Percentiles rank a stretch among this genome's conserved stretches.
phyloP scores from a whole-genome alignment of 495 filamentous ascomycete species.

The Penicillium diatomitis region DNA sequence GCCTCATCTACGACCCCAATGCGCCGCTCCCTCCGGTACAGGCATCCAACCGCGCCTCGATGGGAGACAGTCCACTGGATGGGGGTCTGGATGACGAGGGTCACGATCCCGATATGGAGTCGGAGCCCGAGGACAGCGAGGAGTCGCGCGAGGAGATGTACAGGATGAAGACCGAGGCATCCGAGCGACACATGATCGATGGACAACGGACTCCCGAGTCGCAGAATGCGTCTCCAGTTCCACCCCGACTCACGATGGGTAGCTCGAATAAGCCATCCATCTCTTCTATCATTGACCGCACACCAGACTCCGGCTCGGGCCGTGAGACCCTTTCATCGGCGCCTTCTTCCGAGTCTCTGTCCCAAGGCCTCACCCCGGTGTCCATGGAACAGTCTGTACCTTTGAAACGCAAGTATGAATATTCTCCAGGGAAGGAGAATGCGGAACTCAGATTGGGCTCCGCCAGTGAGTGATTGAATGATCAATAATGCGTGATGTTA shows the following conservation, averaged over 20 bases:
- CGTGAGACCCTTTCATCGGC: slow-evolving; percentile 18
- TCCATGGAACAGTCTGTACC: slow-evolving; percentile 17
- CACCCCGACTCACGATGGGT: slow-evolving; percentile 13
- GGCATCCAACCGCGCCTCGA: slow-evolving; percentile 27
- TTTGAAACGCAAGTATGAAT: slow-evolving; percentile 22
- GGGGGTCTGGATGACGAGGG: slow-evolving; percentile 24
- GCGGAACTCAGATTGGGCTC: slow-evolving; percentile 19
- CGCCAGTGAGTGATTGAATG: slow-evolving; percentile 1
- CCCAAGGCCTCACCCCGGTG: slow-evolving; percentile 6
- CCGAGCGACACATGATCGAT: slow-evolving; percentile 17
- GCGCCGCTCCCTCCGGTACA: slow-evolving; percentile 33
- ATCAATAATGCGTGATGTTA: neutral
- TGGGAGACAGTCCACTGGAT: slow-evolving; percentile 30
- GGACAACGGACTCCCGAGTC: slow-evolving; percentile 2
- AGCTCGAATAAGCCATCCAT: slow-evolving; percentile 37
- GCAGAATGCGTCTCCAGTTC: slow-evolving; percentile 8
- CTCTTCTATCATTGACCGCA: slow-evolving; percentile 37
- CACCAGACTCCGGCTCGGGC: slow-evolving; percentile 17
- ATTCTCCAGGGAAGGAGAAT: slow-evolving; percentile 21
- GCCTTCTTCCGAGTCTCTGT: slow-evolving; percentile 11
- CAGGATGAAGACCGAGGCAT: slow-evolving; percentile 23
- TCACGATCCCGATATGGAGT: slow-evolving; percentile 30
- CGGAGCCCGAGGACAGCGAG: slow-evolving; percentile 26
- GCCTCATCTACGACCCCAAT: slow-evolving; percentile 36
- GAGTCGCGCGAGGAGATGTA: slow-evolving; percentile 11